phyloP scores from a whole-genome alignment of 2,329 filamentous ascomycete genomes.

The Fusarium subtropicale region DNA sequence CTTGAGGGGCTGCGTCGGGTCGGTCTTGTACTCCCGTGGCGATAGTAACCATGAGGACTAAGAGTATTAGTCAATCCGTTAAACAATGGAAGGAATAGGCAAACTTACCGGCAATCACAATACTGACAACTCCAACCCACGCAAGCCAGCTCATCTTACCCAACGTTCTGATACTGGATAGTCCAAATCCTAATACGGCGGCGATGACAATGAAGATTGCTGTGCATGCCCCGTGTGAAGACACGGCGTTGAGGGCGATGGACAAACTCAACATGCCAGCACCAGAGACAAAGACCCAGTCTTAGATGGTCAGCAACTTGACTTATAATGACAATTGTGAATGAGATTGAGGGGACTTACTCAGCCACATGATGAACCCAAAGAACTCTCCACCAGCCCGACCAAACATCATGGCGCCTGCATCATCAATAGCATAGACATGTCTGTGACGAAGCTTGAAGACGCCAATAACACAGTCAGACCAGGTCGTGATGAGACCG shows the following conservation, averaged over 20 bases:
- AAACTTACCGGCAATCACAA: conserved; percentile 22
- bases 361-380: conserved; percentile 52
- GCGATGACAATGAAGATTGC: conserved; percentile 55
- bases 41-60: conserved; percentile 39
- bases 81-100: fast-evolving
- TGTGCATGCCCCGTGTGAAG: conserved; percentile 54
- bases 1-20: conserved; percentile 25
- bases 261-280: conserved; percentile 49
- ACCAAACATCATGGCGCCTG: conserved; percentile 61
- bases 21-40: conserved; percentile 38
- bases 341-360: conserved; percentile 30
- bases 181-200: conserved; percentile 42
- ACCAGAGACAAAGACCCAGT: conserved; percentile 36
- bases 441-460: conserved; percentile 64
- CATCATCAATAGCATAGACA: conserved; percentile 67
- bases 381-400: conserved; percentile 58
- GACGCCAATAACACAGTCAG: conserved; percentile 60
- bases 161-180: conserved; percentile 50
- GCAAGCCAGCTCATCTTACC: conserved; percentile 50
- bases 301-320: not conserved
- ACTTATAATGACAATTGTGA: fast-evolving
- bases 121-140: conserved; percentile 42
- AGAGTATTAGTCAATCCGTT: not conserved
- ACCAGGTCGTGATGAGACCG: conserved; percentile 60
- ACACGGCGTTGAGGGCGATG: conserved; percentile 55